Evolutionary conservation across 2,329 filamentous ascomycete genomes (phyloP), one percentile per base, ranked within the genome.

Genomic region (Colletotrichum sp.): DNA sequence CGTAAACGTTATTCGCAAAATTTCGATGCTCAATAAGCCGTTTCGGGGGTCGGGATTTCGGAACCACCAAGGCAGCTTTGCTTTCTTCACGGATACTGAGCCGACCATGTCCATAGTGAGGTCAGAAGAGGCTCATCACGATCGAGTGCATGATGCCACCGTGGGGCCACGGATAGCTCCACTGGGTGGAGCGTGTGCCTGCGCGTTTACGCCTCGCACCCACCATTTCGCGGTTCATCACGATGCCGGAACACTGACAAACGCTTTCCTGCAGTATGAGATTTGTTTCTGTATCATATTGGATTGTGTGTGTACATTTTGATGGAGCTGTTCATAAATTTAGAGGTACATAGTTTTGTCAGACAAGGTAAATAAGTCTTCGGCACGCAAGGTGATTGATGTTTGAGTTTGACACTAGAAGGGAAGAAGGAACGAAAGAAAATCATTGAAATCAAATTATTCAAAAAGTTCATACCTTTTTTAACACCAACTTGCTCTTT

Each of bases 261-360:
- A 12, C 4, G 0, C n/a, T 22, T 13, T 0, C 1, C 0, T 52
- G 11, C 19, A 48, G 9, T n/a, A 48, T 48, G 3, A 12, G 1
- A 12, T 0, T n/a, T 4, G 11, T 4, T 52, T 13, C 0, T 52
- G n/a, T 13, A 52, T 0, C n/a, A 52, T 22, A 52, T 13, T 13
- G 44, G 11, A 7, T 3, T 48, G 11, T 0, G 1, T 2, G 6
- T 48, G n/a, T 52, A 22, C 6, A 52, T 0, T 22, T 13, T 8
- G 11, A 22, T 22, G 0, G 22, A 4, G n/a, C 6, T 13, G 44
- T 52, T 13, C 12, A 52, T 52, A 13, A 2, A 1, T 8, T 4
- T 6, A 48, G 11, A 13, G 6, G n/a, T 48, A 48, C 0, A 48
- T 48, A 48, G 3, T 48, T 48, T n/a, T 48, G 11, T 7, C 6